Evolutionary conservation across 352 stramenopile genomes (phyloP).

Genomic region (Globisporangium heterothallicum): DNA sequence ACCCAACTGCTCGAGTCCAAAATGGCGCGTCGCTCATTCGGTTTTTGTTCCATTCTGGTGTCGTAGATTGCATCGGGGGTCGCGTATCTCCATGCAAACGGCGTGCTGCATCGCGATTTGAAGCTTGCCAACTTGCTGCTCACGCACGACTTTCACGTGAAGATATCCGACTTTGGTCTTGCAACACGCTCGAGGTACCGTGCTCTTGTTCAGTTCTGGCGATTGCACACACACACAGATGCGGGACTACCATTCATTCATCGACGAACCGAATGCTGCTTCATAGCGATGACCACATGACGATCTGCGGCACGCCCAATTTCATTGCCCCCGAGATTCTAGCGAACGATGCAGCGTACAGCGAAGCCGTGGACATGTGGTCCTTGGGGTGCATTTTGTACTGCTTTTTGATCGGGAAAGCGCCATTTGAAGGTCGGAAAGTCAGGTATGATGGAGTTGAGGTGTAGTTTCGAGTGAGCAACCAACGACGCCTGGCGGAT

Average conservation of each 20-base stretch:
- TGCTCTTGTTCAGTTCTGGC: no score
- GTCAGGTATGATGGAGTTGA: constrained; percentile 69
- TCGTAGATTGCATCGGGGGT: constrained; percentile 37
- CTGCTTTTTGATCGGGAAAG: constrained; percentile 53
- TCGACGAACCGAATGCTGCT: no score
- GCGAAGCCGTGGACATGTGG: constrained; percentile 69
- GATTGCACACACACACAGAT: no score
- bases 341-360: constrained; percentile 34
- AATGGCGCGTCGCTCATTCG: no score
- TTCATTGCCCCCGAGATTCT: constrained; percentile 80
- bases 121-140: constrained; percentile 77
- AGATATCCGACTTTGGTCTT: constrained; percentile 79
- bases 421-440: constrained; percentile 70
- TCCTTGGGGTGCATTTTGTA: constrained; percentile 79
- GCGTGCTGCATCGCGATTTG: constrained; percentile 72
- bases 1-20: neutral
- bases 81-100: constrained; percentile 47
- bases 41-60: neutral
- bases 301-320: constrained; percentile 79
- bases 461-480: no score
- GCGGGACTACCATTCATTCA: no score
- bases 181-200: constrained; percentile 48
- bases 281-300: constrained; percentile 44
- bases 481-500: no score
- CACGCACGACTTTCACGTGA: constrained; percentile 38